A percentile compares a stretch with the other conserved stretches of the same genome.
Evolutionary conservation across 495 filamentous ascomycete species (phyloP).

Genomic region (Xylaria nigripes): DNA sequence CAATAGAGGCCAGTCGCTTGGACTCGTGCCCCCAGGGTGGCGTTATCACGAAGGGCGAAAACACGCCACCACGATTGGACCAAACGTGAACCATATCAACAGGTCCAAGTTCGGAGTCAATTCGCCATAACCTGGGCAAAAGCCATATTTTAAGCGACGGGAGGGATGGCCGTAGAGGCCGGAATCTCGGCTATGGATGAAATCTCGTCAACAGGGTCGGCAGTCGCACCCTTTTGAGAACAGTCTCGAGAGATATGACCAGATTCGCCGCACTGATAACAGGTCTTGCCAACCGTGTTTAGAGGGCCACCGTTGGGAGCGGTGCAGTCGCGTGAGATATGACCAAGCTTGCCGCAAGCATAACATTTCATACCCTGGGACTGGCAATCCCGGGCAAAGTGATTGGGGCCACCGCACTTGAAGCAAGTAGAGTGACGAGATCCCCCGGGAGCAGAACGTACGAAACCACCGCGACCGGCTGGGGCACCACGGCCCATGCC

Average conservation of each 20-base stretch:
- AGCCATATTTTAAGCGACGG: conserved; percentile 24
- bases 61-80: background rate
- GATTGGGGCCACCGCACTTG: conserved; percentile 98
- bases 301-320: conserved; percentile 93
- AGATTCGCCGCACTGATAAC: conserved; percentile 92
- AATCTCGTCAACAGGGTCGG: conserved; percentile 39
- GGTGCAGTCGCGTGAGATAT: conserved; percentile 96
- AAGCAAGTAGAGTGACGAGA: conserved; percentile 91
- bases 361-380: conserved; percentile 99
- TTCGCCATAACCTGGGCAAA: background rate
- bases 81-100: background rate
- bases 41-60: background rate
- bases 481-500: conserved; percentile 57
- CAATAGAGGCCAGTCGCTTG: background rate
- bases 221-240: conserved; percentile 48
- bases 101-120: background rate
- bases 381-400: conserved; percentile 97
- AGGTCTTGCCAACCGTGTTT: conserved; percentile 94
- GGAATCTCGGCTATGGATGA: conserved; percentile 29
- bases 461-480: conserved; percentile 60
- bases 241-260: conserved; percentile 97
- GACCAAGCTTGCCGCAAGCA: conserved; percentile 95
- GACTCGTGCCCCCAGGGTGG: background rate
- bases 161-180: conserved; percentile 25
- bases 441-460: conserved; percentile 54